These are phyloP conservation scores for Rhododendron ferrugineum DNA, from an alignment of 148 eudicot species.

Conservation along the genomic window DNA sequence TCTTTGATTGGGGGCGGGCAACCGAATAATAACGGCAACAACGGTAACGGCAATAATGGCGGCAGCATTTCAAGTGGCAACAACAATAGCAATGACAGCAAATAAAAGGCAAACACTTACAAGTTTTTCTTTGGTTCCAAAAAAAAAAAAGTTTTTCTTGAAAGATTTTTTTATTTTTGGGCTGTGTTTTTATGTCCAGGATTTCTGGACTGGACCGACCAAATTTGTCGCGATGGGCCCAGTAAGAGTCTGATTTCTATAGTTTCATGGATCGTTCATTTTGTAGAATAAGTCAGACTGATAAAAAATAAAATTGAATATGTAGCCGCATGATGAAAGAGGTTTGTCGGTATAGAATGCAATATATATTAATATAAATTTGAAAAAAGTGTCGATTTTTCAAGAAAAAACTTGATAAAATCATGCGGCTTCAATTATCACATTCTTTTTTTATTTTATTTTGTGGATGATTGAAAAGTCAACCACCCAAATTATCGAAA, in stretches of 20 bases:
- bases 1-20: slow-evolving; percentile 36
- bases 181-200: neutral
- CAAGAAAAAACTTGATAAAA: no score
- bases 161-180: neutral
- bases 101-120: neutral
- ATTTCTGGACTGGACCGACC: neutral
- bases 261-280: neutral
- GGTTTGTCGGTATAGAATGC: neutral
- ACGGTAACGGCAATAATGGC: neutral
- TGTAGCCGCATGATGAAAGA: neutral
- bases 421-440: no score
- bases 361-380: no score
- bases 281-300: neutral
- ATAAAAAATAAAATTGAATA: neutral
- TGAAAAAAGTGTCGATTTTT: no score
- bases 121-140: neutral
- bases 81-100: neutral
- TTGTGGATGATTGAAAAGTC: no score
- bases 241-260: neutral
- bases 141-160: no score
- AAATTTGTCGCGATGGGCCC: neutral
- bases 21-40: slow-evolving; percentile 6
- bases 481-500: no score
- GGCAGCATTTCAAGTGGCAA: neutral
- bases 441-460: no score